A percentile compares a stretch with the other conserved stretches of the same genome.
These are phyloP conservation scores for Hypoxylon fuscum DNA, from an alignment of 495 filamentous ascomycete species.

Conservation along the genomic window DNA sequence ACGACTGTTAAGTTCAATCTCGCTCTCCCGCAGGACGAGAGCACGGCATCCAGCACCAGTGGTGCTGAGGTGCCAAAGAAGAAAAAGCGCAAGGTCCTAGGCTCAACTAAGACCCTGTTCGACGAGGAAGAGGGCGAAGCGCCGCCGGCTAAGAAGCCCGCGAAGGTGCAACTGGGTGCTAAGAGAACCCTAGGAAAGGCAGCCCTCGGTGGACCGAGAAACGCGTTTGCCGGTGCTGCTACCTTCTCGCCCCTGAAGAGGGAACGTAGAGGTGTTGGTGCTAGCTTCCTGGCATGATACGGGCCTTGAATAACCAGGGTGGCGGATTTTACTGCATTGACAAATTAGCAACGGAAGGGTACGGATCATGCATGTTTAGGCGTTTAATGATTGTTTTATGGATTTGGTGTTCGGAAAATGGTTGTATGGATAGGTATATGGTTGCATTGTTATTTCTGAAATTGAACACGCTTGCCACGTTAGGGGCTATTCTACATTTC, in stretches of 20 bases:
- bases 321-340: slow-evolving; percentile 9
- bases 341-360: slow-evolving; percentile 12
- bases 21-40: slow-evolving; percentile 38
- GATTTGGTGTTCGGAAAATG: slow-evolving; percentile 21
- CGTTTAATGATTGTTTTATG: slow-evolving; percentile 28
- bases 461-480: slow-evolving; percentile 9
- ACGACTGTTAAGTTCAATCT: slow-evolving; percentile 45
- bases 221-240: slow-evolving; percentile 51
- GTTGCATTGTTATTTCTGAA: slow-evolving; percentile 29
- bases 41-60: slow-evolving; percentile 30
- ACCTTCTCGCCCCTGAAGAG: slow-evolving; percentile 85
- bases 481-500: slow-evolving; percentile 1
- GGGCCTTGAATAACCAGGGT: slow-evolving; percentile 9
- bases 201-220: slow-evolving; percentile 45
- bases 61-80: slow-evolving; percentile 64
- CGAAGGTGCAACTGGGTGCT: slow-evolving; percentile 44
- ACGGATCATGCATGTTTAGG: slow-evolving; percentile 29
- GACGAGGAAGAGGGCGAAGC: slow-evolving; percentile 77
- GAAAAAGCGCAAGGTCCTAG: slow-evolving; percentile 76
- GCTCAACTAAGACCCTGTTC: slow-evolving; percentile 74
- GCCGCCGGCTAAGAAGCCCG: slow-evolving; percentile 46
- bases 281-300: slow-evolving; percentile 61
- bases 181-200: slow-evolving; percentile 40
- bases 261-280: slow-evolving; percentile 68
- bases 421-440: slow-evolving; percentile 28